A percentile compares a stretch with the other conserved stretches of the same genome.
These are phyloP conservation scores for Claviceps purpurea DNA, from an alignment of 2,329 filamentous ascomycete genomes.

Conservation along the genomic window DNA sequence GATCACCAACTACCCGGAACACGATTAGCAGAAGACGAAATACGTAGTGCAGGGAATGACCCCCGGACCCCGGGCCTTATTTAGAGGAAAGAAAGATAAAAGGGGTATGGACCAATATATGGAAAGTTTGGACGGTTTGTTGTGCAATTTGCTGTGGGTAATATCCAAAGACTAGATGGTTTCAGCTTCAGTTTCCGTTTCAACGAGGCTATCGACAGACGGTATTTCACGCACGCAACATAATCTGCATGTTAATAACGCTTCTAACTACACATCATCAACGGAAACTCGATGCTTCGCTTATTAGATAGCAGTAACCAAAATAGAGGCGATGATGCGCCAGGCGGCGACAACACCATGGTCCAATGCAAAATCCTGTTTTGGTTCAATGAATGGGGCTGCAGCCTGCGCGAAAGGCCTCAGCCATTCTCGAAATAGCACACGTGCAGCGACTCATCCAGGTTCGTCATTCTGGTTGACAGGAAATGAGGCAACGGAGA, in stretches of 20 bases:
- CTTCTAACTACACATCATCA: constrained; percentile 2
- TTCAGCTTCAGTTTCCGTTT: constrained; percentile 1
- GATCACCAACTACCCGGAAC: background rate
- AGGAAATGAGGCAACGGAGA: background rate
- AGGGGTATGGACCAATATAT: background rate
- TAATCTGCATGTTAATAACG: background rate
- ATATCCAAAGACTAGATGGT: background rate
- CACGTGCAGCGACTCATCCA: background rate
- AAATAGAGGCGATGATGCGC: constrained; percentile 4
- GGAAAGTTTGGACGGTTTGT: background rate
- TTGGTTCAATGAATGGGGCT: background rate
- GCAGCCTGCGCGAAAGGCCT: background rate
- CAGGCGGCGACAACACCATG: background rate
- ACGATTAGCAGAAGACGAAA: no score
- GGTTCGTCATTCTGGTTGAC: background rate
- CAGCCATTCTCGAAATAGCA: background rate
- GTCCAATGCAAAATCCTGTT: background rate
- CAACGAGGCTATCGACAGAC: background rate
- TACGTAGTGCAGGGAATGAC: no score
- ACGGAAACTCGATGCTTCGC: background rate
- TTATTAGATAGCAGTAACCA: constrained; percentile 4
- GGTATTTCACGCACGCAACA: background rate
- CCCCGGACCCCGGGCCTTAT: background rate
- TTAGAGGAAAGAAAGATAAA: background rate
- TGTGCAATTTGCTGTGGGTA: constrained; percentile 3